Evolutionary conservation across 768 basidiomycete species (phyloP), one percentile per base, ranked within the genome.

Genomic region (Chiua virens): DNA sequence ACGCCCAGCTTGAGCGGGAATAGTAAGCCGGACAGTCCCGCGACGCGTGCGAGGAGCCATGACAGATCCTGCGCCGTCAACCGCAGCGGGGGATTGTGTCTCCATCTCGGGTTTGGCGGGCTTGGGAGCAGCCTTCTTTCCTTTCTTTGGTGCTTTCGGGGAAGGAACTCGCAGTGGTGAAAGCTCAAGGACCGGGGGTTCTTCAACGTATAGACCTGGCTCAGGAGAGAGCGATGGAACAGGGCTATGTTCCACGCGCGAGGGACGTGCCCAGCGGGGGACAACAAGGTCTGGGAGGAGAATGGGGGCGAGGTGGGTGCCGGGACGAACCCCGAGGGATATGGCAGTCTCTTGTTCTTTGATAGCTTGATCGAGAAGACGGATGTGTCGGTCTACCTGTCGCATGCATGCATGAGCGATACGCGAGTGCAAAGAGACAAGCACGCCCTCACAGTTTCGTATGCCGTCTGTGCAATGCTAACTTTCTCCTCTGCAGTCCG

Each of bases 371-470:
- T 93, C 89, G 21, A 94, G 73, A 36, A 88, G 76, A 21, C 85
- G 82, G 25, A 89, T 83, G 61, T 92, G 89, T 32, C 91, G 78
- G 55, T 92, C 87, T 13, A 92, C 79, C 91, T 93, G 49, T 41
- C 17, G 17, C 36, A 20, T 6, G 13, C 11, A 21, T 18, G 49
- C 27, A 57, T 50, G 50, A 54, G 38, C 1, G 40, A 42, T 35
- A 15, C n/a, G 5, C 11, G 22, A 15, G 22, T 27, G 8, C 8
- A 44, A 27, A 23, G 38, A 9, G 32, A 42, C 45, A 15, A 34
- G 10, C 17, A 18, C 25, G 18, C 30, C 62, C 82, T 52, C 63
- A 90, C 90, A 32, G 83, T 81, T 58, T 89, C 85, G 57, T 82
- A 80, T 22, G 82, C 80, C 10, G 87, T 79, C 57, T 81, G 79